Evolutionary conservation across 257 asterid species (phyloP), one percentile per base, ranked within the genome.

Genomic region (Nicotiana otophora): DNA sequence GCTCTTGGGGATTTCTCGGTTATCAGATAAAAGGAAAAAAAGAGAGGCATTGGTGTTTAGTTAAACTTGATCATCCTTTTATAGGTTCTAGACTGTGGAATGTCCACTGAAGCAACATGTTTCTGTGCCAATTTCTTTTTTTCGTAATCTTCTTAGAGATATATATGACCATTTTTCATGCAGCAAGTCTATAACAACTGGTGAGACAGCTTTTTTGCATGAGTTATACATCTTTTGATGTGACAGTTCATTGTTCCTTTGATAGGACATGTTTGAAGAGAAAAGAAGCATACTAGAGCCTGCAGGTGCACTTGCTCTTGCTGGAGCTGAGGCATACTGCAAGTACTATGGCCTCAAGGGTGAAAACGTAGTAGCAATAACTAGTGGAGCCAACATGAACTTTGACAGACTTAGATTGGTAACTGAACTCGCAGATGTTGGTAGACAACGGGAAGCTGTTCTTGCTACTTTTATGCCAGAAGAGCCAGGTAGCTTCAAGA

Each of bases 301-400:
- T 74, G 98, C 99, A 30, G 99, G 99, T 83, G 99, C 99, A 42
- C 98, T 96, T 89, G 88, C 99, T 77, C 87, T 96, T 53, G 98
- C 98, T 75, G 99, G 99, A 85, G 99, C 98, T 39, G 91, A 96
- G 88, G 97, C 98, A 39, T 94, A 96, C 80, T 96, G 98, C 95
- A 91, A 91, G 62, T 91, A 94, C 85, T 94, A 96, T 82, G 94
- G 92, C 80, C 90, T 91, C 78, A 88, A 92, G 91, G 96, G 87
- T 77, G 95, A 84, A 85, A 93, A 94, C 84, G 92, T 96, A 70
- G 97, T 96, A 68, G 98, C 97, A 58, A 89, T 96, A 88, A 91
- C 98, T 30, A 94, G 95, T 78, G 99, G 99, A 77, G 99, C 99
- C 65, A 96, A 94, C 90, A 94, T 96, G 98, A 96, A 94, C 80